Evolutionary conservation across 2,329 filamentous ascomycete genomes (phyloP).

Genomic region (Aspergillus thermomutatus): DNA sequence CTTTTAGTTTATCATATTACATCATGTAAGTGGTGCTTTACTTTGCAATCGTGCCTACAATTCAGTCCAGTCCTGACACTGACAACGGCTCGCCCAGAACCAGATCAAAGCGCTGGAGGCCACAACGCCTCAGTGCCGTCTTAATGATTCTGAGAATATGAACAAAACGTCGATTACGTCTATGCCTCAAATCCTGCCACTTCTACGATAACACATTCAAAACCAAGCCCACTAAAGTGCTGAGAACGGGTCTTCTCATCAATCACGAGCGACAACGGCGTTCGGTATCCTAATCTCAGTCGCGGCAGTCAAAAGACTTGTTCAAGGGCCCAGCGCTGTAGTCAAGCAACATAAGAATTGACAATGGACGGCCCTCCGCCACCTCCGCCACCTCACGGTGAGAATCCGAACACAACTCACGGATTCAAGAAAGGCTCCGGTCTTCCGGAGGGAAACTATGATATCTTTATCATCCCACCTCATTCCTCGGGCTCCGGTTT

Average conservation of each 20-base stretch:
- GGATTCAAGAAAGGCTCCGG: conserved; percentile 45
- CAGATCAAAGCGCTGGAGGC: conserved; percentile 13
- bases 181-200: not conserved
- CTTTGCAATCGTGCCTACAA: not conserved
- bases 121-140: conserved; percentile 13
- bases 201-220: not conserved
- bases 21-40: not conserved
- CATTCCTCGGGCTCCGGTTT: conserved; percentile 87
- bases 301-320: not conserved
- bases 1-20: not conserved
- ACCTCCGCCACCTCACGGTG: conserved; percentile 68
- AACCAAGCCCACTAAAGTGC: not conserved
- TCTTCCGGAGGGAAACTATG: conserved; percentile 85
- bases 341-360: not conserved
- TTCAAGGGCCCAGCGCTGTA: not conserved
- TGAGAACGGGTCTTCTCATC: not conserved
- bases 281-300: not conserved
- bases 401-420: conserved; percentile 24
- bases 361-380: conserved; percentile 50
- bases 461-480: conserved; percentile 94
- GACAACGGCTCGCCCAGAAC: not conserved
- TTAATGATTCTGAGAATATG: conserved; percentile 18
- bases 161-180: conserved; percentile 1
- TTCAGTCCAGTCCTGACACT: not conserved
- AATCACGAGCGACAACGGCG: not conserved